Conservation (phyloP, 2,329 filamentous ascomycete species). For the Pseudocercospora ulei region DNA sequence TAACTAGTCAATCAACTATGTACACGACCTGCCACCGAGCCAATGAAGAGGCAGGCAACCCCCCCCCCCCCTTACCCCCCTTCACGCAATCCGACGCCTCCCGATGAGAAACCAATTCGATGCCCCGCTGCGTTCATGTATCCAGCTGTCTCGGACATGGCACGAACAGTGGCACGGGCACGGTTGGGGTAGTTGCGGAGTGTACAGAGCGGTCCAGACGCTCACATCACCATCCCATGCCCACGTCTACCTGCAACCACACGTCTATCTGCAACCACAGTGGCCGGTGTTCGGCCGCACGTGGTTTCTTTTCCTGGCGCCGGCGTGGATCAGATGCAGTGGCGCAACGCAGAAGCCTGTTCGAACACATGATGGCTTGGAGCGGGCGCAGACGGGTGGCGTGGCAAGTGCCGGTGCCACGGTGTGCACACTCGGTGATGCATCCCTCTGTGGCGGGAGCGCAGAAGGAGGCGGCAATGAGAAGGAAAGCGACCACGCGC, state of each 20-base stretch:
- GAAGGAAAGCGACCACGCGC: no score
- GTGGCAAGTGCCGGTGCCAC: conserved; percentile 3
- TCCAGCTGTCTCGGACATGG: no score
- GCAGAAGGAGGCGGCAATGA: neutral
- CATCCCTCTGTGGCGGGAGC: neutral
- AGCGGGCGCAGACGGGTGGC: conserved; percentile 1
- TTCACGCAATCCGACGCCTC: no score
- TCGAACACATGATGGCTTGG: neutral
- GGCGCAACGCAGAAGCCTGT: no score
- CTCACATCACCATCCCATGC: conserved; percentile 1
- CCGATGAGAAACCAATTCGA: no score
- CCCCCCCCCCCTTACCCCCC: no score
- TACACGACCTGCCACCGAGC: neutral
- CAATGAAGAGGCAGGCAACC: no score
- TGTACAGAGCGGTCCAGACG: neutral
- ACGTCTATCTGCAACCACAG: no score
- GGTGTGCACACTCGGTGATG: no score
- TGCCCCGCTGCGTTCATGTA: no score
- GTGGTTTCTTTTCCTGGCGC: conserved; percentile 1
- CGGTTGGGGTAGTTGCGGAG: neutral
- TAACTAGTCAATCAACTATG: no score
- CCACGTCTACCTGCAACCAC: conserved; percentile 1
- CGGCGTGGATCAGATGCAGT: neutral
- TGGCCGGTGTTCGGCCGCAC: conserved; percentile 1
- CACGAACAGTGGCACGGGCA: no score